phyloP scores from a whole-genome alignment of 1,139 yeast species.

The Blastobotrys aristatus region DNA sequence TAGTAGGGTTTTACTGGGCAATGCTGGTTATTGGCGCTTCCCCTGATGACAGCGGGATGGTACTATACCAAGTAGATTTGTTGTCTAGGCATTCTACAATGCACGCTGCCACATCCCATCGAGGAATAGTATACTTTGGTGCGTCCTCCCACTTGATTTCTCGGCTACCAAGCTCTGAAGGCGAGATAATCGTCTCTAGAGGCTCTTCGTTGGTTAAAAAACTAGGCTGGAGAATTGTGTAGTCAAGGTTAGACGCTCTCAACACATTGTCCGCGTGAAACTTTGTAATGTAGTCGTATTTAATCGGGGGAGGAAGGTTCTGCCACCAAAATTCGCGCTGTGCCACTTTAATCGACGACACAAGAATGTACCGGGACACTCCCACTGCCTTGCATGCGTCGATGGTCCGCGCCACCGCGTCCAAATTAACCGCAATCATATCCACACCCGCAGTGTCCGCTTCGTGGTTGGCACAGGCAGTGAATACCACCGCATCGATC shows the following conservation, averaged over 20 bases:
- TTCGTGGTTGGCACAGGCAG: background rate
- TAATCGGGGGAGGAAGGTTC: constrained; percentile 33
- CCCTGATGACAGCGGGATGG: too few relatives aligned
- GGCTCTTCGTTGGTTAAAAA: constrained; percentile 40
- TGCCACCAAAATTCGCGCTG: constrained; percentile 40
- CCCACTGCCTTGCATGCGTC: background rate
- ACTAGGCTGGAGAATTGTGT: constrained; percentile 52
- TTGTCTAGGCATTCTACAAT: too few relatives aligned
- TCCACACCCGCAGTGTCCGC: background rate
- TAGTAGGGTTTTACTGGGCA: too few relatives aligned
- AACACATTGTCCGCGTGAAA: constrained; percentile 52
- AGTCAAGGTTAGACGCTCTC: constrained; percentile 40
- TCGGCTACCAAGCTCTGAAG: too few relatives aligned
- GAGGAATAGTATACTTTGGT: too few relatives aligned
- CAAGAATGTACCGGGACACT: background rate
- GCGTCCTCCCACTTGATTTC: too few relatives aligned
- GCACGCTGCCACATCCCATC: too few relatives aligned
- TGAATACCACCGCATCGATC: background rate
- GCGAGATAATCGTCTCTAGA: too few relatives aligned
- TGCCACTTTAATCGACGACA: constrained; percentile 38
- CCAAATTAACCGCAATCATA: background rate
- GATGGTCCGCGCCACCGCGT: background rate
- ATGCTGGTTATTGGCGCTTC: too few relatives aligned
- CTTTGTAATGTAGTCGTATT: constrained; percentile 48
- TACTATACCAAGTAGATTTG: too few relatives aligned